Evolutionary conservation across 2,329 filamentous ascomycete species (phyloP), one percentile per base, ranked within the genome.

Genomic region (Colletotrichum sp.): DNA sequence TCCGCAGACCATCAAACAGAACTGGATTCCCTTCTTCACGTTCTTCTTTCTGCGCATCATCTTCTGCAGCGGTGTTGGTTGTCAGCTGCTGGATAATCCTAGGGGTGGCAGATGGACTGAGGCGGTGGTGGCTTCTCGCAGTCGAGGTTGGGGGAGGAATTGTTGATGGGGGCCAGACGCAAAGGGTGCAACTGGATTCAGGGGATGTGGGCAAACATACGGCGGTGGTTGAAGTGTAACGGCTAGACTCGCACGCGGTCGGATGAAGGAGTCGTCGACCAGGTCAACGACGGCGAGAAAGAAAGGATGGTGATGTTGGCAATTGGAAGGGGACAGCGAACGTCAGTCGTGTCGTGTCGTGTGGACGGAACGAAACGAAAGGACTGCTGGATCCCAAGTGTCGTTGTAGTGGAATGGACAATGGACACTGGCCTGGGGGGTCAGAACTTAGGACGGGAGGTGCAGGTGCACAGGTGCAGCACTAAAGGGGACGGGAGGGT

Each of bases 11-110:
- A 99, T 99, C 92, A 99, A 89, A 88, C 96, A 98, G 91, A 99
- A 99, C 91, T 99, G 97, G 85, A 99, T 98, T 85, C 97, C 97
- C 93, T 98, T 98, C 94, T 98, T 98, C 89, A 99, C 96, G 92
- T 99, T 98, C 95, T 99, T 99, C 96, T 99, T 99, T 88, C 95
- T 94, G 89, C 97, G 96, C 86, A 98, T 96, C 94, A 98, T 97
- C 88, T 97, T 95, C 93, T 95, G 86, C 77, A 82, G 66, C 32
- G 32, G 36, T 13, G 61, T 48, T 39, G 62, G 34, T 30, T 55
- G 80, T 85, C 74, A 85, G 83, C 79, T 75, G 76, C 39, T 77
- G 70, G n/a, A 78, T 70, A 61, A 76, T 75, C 48, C 10, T 76
- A 28, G 28, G 28, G 56, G 56, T 58, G 62, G 43, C 30, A 71